Evolutionary conservation across 2,329 filamentous ascomycete genomes (phyloP).

Genomic region (Cytospora chrysosperma): DNA sequence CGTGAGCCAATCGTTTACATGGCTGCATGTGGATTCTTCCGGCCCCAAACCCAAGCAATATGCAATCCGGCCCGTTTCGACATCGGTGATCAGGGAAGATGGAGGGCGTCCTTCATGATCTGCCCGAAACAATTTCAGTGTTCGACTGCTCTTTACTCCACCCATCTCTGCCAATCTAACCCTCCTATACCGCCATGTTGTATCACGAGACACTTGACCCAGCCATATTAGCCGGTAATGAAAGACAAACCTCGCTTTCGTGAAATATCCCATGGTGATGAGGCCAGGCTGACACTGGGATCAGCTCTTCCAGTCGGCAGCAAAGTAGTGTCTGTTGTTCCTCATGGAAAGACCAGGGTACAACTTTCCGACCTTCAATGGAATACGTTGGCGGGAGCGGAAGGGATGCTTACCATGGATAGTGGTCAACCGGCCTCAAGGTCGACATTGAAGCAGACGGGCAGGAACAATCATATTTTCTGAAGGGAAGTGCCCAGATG

Average conservation of each 20-base stretch:
- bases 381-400: too few species aligned
- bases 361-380: not conserved
- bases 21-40: not conserved
- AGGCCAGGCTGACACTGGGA: not conserved
- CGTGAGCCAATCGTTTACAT: not conserved
- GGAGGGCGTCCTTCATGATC: not conserved
- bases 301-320: slow-evolving; percentile 24
- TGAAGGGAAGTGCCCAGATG: not conserved
- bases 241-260: not conserved
- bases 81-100: not conserved
- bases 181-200: not conserved
- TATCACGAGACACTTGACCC: not conserved
- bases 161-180: not conserved
- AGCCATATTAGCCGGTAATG: slow-evolving; percentile 3
- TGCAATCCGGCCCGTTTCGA: not conserved
- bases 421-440: slow-evolving; percentile 21
- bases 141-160: not conserved
- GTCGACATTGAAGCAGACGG: not conserved
- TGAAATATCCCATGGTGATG: too few species aligned
- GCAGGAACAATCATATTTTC: not conserved
- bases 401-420: not conserved
- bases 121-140: not conserved
- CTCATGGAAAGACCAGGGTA: slow-evolving; percentile 26
- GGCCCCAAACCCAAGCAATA: not conserved
- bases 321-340: slow-evolving; percentile 26